Base-by-base conservation (phyloP, 768 basidiomycete species). In the Kwoniella dendrophila region DNA sequence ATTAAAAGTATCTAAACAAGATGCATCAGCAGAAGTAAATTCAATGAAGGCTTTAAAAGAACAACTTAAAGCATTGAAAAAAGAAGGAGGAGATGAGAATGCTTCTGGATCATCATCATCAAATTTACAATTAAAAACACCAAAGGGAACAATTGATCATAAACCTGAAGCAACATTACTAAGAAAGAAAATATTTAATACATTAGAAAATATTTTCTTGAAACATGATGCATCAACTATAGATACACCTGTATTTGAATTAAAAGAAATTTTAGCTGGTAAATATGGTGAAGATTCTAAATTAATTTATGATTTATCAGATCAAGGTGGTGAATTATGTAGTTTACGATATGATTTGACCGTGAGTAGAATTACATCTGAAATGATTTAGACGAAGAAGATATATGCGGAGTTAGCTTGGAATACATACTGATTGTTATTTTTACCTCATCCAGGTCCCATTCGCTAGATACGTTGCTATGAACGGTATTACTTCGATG, bases 241-340 rank as follows among this genome's bases (percentile, higher is more conserved):
- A 56, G 96, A 99, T 80, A 99, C 96, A 2, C 96, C 96, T 55
- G 94, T 98, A 5, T 98, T 99, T 71, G 96, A 98, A 81, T 87
- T 95, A 63, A 94, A 94, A 79, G 96, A 99, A 75, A 87, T 99
- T 59, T 81, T 98, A 43, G 86, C 93, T 0, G 95, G 92, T 62
- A 99, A 99, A 66, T 80, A 98, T 69, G 96, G 96, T 54, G 96
- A 99, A 79, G 96, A 98, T 75, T 85, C 87, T 38, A 99, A 98
- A 78, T 86, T 98, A 68, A 98, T 99, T 63, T 98, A 96, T 76
- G 96, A 98, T 79, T 84, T 99, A 50, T 87, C 88, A 83, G 96
- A 98, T 79, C 95, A 99, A 74, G 95, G 96, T 2, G 96, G 96
- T 5, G 96, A 99, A 79, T 86, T 98, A 73, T 87, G 97, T 53